phyloP scores from a whole-genome alignment of 208 protist species.

The Wallacemonas sp. region DNA sequence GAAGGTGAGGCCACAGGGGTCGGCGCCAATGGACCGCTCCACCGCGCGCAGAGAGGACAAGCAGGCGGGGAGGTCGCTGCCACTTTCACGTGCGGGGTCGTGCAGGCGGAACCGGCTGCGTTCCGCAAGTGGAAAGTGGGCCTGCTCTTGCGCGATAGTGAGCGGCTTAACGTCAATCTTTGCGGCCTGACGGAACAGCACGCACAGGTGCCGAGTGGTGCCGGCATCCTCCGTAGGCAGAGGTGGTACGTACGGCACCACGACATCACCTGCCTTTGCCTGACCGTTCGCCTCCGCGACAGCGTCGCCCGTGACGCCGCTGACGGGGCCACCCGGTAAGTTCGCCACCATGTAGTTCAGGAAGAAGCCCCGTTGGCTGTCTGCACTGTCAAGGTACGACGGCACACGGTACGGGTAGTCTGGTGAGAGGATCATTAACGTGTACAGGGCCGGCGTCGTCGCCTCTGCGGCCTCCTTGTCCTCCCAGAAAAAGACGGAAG shows the following conservation, averaged over 20 bases:
- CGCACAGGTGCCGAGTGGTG: slow-evolving; percentile 79
- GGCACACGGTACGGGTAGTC: slow-evolving; percentile 87
- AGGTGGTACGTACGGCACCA: slow-evolving; percentile 79
- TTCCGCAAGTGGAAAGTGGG: slow-evolving; percentile 37
- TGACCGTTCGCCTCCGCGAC: slow-evolving; percentile 8
- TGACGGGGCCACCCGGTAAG: slow-evolving; percentile 25
- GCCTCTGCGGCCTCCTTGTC: slow-evolving; percentile 7
- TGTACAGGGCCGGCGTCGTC: slow-evolving; percentile 40
- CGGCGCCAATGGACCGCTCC: slow-evolving; percentile 43
- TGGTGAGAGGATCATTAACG: slow-evolving; percentile 82
- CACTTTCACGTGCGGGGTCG: slow-evolving; percentile 13
- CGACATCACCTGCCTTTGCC: slow-evolving; percentile 57
- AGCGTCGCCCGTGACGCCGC: slow-evolving; percentile 8
- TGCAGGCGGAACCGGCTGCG: slow-evolving; percentile 76
- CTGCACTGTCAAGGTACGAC: slow-evolving; percentile 30
- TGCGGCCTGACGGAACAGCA: slow-evolving; percentile 70
- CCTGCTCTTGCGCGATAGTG: slow-evolving; percentile 31
- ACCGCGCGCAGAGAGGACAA: slow-evolving; percentile 44
- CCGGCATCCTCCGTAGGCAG: slow-evolving; percentile 90
- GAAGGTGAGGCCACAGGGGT: slow-evolving; percentile 75
- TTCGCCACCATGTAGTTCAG: slow-evolving; percentile 89
- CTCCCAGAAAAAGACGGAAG: slow-evolving; percentile 76
- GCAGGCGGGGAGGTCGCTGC: slow-evolving; percentile 9
- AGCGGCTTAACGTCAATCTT: slow-evolving; percentile 32
- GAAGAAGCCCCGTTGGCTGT: slow-evolving; percentile 67